Evolutionary conservation across 2,329 filamentous ascomycete genomes (phyloP).

Genomic region (Clarireedia sp.): DNA sequence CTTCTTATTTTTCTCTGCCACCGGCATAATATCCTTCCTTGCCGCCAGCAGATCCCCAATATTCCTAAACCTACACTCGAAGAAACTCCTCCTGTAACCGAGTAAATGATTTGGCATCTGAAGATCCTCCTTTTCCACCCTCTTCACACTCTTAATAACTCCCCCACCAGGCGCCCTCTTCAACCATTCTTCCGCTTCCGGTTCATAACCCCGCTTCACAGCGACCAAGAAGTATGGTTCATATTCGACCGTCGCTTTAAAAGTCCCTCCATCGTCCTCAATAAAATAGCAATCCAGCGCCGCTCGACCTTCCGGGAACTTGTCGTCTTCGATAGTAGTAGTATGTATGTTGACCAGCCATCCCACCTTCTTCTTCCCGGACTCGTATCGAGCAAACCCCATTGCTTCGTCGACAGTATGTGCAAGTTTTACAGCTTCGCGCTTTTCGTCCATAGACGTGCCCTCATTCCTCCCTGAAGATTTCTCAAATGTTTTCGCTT

Average conservation of each 20-base stretch:
- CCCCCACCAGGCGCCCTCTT: constrained; percentile 71
- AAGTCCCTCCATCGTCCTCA: constrained; percentile 71
- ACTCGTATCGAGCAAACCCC: constrained; percentile 88
- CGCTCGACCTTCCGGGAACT: constrained; percentile 73
- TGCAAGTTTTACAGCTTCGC: constrained; percentile 75
- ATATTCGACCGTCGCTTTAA: constrained; percentile 94
- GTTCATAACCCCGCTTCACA: constrained; percentile 77
- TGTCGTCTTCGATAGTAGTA: constrained; percentile 77
- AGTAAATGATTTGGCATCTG: constrained; percentile 92
- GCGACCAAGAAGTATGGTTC: constrained; percentile 95
- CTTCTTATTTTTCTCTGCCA: constrained; percentile 95
- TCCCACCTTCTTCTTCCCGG: constrained; percentile 70
- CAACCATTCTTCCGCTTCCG: constrained; percentile 94
- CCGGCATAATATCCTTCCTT: constrained; percentile 73
- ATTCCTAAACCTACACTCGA: constrained; percentile 82
- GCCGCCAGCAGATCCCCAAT: constrained; percentile 81
- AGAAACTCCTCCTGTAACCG: constrained; percentile 80
- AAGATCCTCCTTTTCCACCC: constrained; percentile 86
- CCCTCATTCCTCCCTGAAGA: constrained; percentile 69
- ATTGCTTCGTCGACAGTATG: constrained; percentile 90
- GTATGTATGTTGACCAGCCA: constrained; percentile 96
- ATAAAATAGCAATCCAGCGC: constrained; percentile 98
- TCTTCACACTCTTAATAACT: constrained; percentile 67
- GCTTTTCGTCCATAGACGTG: constrained; percentile 87
- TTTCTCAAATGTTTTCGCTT: constrained; percentile 71